phyloP scores from a whole-genome alignment of 2,329 filamentous ascomycete species.

The Hypoxylon sp. region DNA sequence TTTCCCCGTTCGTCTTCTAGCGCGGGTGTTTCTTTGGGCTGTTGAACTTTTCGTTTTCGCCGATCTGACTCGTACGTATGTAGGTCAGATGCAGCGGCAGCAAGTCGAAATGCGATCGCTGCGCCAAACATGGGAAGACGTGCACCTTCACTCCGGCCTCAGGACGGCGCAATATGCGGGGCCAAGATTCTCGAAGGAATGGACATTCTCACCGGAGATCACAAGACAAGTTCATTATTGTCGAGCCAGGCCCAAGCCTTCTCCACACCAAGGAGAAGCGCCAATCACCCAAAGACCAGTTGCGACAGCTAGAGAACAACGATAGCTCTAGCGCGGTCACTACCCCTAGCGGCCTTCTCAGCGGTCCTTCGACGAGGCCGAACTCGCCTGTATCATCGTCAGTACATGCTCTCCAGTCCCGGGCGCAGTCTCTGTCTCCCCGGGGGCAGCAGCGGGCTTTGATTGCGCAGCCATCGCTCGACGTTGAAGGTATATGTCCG shows the following conservation, averaged over 20 bases:
- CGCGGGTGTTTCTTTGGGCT: background rate
- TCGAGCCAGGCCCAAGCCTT: background rate
- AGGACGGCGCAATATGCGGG: background rate
- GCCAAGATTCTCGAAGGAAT: background rate
- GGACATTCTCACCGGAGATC: background rate
- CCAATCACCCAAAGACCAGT: background rate
- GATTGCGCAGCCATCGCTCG: background rate
- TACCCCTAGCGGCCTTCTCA: background rate
- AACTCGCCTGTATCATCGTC: background rate
- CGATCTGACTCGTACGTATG: background rate
- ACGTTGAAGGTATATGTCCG: background rate
- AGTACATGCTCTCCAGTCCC: background rate
- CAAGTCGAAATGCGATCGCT: conserved; percentile 1
- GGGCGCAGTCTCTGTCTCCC: background rate
- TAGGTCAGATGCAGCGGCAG: conserved; percentile 1
- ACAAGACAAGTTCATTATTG: conserved; percentile 1
- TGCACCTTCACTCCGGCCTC: conserved; percentile 1
- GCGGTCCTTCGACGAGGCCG: background rate
- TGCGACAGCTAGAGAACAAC: background rate
- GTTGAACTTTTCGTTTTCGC: background rate
- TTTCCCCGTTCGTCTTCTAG: too few species aligned
- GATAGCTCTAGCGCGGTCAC: background rate
- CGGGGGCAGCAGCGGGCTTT: background rate
- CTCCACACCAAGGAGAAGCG: background rate
- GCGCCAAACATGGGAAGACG: background rate